Conservation (phyloP, 2,329 filamentous ascomycete species). For the Neonectria neomacrospora region DNA sequence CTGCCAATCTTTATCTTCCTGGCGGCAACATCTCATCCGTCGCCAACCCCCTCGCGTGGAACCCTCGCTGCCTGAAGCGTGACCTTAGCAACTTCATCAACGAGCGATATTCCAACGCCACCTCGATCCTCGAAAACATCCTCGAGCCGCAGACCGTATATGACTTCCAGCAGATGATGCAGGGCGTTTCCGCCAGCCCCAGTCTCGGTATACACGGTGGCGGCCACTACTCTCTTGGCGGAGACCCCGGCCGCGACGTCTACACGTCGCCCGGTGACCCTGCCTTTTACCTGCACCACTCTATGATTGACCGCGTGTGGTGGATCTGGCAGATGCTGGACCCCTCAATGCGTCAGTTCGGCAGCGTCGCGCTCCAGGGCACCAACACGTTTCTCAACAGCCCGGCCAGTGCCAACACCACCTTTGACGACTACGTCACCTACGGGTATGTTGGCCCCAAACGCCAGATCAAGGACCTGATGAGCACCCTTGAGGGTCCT, state of each 20-base stretch:
- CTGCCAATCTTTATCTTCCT: constrained; percentile 46
- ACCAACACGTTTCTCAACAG: constrained; percentile 43
- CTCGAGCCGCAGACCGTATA: constrained; percentile 49
- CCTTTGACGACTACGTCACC: constrained; percentile 44
- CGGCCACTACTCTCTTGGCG: constrained; percentile 54
- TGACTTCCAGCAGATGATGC: constrained; percentile 59
- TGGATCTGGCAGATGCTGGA: constrained; percentile 47
- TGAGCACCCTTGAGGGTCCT: constrained; percentile 48
- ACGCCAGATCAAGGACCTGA: constrained; percentile 46
- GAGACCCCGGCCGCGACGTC: constrained; percentile 56
- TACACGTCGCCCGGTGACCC: constrained; percentile 53
- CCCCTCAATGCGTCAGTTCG: constrained; percentile 38
- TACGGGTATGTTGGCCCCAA: constrained; percentile 41
- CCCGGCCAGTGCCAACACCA: constrained; percentile 38
- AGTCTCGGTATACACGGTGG: constrained; percentile 50
- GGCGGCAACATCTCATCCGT: constrained; percentile 37
- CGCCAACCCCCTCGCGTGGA: constrained; percentile 49
- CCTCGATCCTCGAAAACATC: constrained; percentile 52
- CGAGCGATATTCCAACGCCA: constrained; percentile 39
- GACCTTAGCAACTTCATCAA: constrained; percentile 48
- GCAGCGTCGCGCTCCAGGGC: constrained; percentile 36
- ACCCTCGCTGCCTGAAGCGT: constrained; percentile 57
- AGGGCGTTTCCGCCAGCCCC: constrained; percentile 47
- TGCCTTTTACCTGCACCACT: constrained; percentile 50
- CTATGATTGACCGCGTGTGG: constrained; percentile 45